Conservation (phyloP, 2,329 filamentous ascomycete species). For the Penicillium sp. region DNA sequence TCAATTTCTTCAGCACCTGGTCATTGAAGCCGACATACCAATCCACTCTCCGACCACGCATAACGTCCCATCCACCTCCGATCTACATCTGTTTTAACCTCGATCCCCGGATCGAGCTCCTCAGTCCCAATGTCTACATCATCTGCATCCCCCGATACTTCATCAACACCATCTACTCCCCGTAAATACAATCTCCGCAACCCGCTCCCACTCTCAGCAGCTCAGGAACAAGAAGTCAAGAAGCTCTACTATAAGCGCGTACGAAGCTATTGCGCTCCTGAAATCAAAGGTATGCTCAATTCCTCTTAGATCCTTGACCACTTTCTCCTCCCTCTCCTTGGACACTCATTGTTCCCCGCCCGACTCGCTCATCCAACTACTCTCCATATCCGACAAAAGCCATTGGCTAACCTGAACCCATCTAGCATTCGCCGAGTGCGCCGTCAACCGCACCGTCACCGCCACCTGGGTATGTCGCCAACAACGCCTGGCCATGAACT, state of each 20-base stretch:
- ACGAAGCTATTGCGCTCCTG: constrained; percentile 66
- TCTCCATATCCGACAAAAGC: not conserved
- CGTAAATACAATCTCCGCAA: constrained; percentile 54
- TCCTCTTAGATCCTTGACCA: not conserved
- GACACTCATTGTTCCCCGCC: not conserved
- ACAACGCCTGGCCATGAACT: constrained; percentile 82
- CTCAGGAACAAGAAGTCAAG: constrained; percentile 76
- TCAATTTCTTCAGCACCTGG: not conserved
- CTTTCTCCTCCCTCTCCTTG: not conserved
- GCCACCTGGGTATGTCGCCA: constrained; percentile 80
- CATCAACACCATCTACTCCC: constrained; percentile 16
- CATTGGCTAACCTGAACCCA: constrained; percentile 3
- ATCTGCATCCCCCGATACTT: constrained; percentile 21
- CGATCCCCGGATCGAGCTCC: constrained; percentile 18
- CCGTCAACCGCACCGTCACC: constrained; percentile 76
- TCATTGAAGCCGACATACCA: not conserved
- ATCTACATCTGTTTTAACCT: constrained; percentile 14
- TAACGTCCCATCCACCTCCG: constrained; percentile 10
- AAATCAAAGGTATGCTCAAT: constrained; percentile 63
- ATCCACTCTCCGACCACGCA: constrained; percentile 5
- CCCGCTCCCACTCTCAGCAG: constrained; percentile 74
- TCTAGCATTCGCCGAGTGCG: constrained; percentile 86
- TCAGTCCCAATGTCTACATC: constrained; percentile 21
- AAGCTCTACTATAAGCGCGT: constrained; percentile 78
- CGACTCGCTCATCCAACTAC: not conserved